phyloP scores from a whole-genome alignment of 1,284 basidiomycete genomes.

The Singerocomus rubriflavus region DNA sequence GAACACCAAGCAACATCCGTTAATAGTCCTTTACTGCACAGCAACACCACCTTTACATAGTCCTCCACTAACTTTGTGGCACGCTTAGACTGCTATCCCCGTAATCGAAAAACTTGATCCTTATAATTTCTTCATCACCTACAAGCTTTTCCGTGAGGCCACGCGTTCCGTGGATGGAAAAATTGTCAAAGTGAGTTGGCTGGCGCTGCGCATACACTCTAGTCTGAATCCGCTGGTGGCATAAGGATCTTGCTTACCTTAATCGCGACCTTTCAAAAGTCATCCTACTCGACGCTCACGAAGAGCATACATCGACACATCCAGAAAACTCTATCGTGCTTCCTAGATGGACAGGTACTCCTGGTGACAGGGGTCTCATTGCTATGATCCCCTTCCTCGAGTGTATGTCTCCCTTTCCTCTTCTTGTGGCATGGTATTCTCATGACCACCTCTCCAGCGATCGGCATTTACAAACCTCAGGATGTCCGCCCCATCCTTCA shows the following conservation, averaged over 20 bases:
- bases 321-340: conserved; percentile 90
- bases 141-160: conserved; percentile 89
- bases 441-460: conserved; percentile 51
- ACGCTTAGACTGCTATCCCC: conserved; percentile 78
- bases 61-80: background rate
- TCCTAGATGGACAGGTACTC: conserved; percentile 85
- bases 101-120: conserved; percentile 94
- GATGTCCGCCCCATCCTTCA: conserved; percentile 88
- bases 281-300: conserved; percentile 82
- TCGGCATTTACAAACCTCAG: conserved; percentile 79
- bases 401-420: conserved; percentile 50
- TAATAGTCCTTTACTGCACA: too few relatives aligned
- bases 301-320: conserved; percentile 76
- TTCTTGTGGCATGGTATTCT: background rate
- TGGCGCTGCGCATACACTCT: too few relatives aligned
- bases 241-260: conserved; percentile 83
- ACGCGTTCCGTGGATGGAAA: conserved; percentile 78
- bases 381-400: conserved; percentile 97
- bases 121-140: conserved; percentile 85
- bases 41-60: too few relatives aligned
- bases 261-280: conserved; percentile 94
- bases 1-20: too few relatives aligned
- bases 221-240: background rate
- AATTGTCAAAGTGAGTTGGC: conserved; percentile 67
- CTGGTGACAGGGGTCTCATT: conserved; percentile 77